Base-by-base conservation (phyloP, 139 green algal genomes). In the Coccomyxa sp. region DNA sequence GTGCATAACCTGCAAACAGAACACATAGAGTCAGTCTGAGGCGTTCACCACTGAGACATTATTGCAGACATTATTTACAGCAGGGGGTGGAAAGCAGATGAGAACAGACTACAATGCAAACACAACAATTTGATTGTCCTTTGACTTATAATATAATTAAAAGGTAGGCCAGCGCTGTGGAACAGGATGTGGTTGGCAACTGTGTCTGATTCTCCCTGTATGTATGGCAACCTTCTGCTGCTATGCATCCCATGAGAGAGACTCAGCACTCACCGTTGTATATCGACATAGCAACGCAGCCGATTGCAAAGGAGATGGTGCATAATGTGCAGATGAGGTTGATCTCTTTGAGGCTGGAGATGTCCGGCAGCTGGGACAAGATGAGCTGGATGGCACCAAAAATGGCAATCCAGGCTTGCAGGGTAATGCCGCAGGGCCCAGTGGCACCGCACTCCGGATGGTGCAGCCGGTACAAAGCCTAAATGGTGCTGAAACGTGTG, bases 291-390 rank as follows among this genome's bases (percentile, higher is more conserved):
- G 59, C 79, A 10, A 85, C 81, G 31, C 67, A 82, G 58, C 83
- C 66, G 23, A 82, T 45, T 25, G 81, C 82, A 86, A 90, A 90
- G 57, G 67, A 58, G 3, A 82, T 13, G 18, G 88, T 91, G 67
- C 83, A 88, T 27, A 91, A 63, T 23, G 86, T 91, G 83, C 66
- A 88, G 3, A 86, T 15, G n/a, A 86, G 23, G 84, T 91, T 91
- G 58, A 77, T 30, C 71, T 77, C 71, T n/a, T 83, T 60, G 75
- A 91, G 67, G 67, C 76, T 67, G 32, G 88, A 85, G 25, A 91
- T 87, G 81, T 84, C 79, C 57, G 82, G 80, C 67, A 91, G 83
- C 83, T 91, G 88, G 32, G 74, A 83, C 21, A 91, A 58, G 17
- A 89, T 68, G 66, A 89, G 82, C 83, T 91, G 83, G 23, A 86